These are phyloP conservation scores for Coleophoma cylindrospora DNA, from an alignment of 2,329 filamentous ascomycete genomes.

Conservation along the genomic window DNA sequence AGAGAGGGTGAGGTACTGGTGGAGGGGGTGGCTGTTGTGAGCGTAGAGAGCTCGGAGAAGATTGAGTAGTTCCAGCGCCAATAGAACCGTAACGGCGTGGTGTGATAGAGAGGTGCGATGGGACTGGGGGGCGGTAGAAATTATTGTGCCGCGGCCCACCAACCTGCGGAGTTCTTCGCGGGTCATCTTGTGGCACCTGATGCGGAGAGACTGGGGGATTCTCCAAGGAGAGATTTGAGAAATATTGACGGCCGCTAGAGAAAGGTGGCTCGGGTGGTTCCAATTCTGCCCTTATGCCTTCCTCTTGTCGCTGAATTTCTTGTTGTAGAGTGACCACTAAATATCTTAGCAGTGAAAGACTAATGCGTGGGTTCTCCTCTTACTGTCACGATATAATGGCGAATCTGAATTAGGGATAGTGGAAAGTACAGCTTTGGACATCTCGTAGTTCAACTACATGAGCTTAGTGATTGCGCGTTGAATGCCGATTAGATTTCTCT, in stretches of 20 bases:
- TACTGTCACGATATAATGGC: conserved; percentile 77
- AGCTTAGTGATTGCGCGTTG: conserved; percentile 15
- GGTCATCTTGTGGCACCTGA: conserved; percentile 81
- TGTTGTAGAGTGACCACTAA: conserved; percentile 52
- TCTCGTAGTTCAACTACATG: conserved; percentile 74
- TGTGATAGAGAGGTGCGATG: conserved; percentile 74
- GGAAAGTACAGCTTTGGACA: conserved; percentile 69
- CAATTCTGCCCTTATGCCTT: conserved; percentile 50
- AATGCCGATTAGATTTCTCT: background rate
- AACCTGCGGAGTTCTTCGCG: conserved; percentile 64
- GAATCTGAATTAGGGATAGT: conserved; percentile 73
- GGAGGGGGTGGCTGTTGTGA: conserved; percentile 62
- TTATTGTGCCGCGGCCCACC: conserved; percentile 49
- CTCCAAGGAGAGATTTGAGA: conserved; percentile 56
- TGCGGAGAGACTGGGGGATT: conserved; percentile 81
- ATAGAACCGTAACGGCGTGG: conserved; percentile 84
- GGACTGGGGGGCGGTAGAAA: conserved; percentile 72
- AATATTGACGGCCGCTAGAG: conserved; percentile 61
- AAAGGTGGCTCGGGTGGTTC: conserved; percentile 64
- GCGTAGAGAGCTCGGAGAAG: conserved; percentile 70
- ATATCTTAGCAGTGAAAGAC: conserved; percentile 18
- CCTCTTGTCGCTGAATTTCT: conserved; percentile 57
- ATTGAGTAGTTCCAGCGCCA: conserved; percentile 58
- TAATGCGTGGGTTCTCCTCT: conserved; percentile 28
- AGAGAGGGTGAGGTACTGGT: conserved; percentile 58